Evolutionary conservation across 257 asterid genomes (phyloP).

Genomic region (Plectranthus barbatus): DNA sequence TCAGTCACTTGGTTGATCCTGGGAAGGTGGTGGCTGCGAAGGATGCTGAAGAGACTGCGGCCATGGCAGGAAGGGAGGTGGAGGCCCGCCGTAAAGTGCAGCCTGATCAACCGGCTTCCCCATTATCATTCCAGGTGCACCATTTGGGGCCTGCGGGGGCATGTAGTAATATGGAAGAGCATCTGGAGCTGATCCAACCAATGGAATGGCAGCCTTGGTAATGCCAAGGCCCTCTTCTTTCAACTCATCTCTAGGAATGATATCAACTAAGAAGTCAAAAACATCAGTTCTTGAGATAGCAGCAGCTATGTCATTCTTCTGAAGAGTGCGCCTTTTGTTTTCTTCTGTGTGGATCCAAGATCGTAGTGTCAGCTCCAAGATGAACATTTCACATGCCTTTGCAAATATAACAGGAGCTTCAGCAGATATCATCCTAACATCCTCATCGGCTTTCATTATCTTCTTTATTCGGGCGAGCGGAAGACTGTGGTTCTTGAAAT

Average conservation of each 20-base stretch:
- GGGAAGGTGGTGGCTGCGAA: too few relatives aligned
- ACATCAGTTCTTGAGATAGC: slow-evolving; percentile 63
- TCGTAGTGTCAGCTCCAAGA: slow-evolving; percentile 52
- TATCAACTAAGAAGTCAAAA: slow-evolving; percentile 57
- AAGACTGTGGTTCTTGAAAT: slow-evolving; percentile 62
- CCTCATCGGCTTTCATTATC: too few relatives aligned
- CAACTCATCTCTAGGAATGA: slow-evolving; percentile 54
- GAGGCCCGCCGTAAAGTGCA: slow-evolving; percentile 21
- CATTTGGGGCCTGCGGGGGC: slow-evolving; percentile 33
- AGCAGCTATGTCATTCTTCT: slow-evolving; percentile 62
- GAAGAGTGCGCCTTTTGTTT: slow-evolving; percentile 60
- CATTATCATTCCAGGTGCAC: slow-evolving; percentile 36
- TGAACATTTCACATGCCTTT: slow-evolving; percentile 67
- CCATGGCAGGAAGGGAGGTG: slow-evolving; percentile 41
- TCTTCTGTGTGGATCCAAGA: slow-evolving; percentile 65
- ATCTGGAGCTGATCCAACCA: slow-evolving; percentile 39
- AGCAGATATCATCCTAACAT: slow-evolving; percentile 58
- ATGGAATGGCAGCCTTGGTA: slow-evolving; percentile 27
- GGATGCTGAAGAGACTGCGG: slow-evolving; percentile 28
- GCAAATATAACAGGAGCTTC: slow-evolving; percentile 63
- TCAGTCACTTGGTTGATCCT: slow-evolving; percentile 21
- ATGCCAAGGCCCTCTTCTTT: slow-evolving; percentile 56
- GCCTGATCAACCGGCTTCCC: slow-evolving; percentile 34
- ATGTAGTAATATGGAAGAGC: slow-evolving; percentile 37
- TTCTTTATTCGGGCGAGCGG: slow-evolving; percentile 61